Conservation (phyloP, 805 yeast genomes). For the Suhomyces faveliae region DNA sequence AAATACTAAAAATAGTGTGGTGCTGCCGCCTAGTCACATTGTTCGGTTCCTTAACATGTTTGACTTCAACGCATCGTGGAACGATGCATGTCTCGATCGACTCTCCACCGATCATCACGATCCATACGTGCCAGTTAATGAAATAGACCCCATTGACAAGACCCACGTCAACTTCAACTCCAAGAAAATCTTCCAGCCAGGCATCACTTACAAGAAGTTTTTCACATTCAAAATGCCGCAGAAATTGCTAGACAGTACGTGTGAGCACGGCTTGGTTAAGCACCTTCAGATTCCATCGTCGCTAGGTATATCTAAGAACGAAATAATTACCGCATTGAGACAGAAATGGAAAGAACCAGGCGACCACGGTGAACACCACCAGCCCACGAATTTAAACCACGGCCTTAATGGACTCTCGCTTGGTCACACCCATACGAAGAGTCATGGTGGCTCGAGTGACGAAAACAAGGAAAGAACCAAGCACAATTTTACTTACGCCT, state of each 20-base stretch:
- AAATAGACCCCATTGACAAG: conserved; percentile 35
- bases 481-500: conserved; percentile 15
- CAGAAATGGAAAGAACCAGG: conserved; percentile 22
- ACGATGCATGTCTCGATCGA: conserved; percentile 32
- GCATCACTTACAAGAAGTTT: conserved; percentile 37
- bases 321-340: conserved; percentile 24
- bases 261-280: conserved; percentile 35
- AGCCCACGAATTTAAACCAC: not conserved
- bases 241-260: conserved; percentile 33
- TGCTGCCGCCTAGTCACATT: conserved; percentile 20
- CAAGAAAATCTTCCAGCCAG: conserved; percentile 28
- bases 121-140: conserved; percentile 24
- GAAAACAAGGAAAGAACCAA: conserved; percentile 6
- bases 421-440: too few relatives aligned
- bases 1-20: conserved; percentile 15
- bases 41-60: conserved; percentile 37
- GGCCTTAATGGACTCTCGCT: not conserved
- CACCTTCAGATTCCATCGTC: conserved; percentile 40
- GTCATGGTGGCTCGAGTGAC: not conserved
- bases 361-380: conserved; percentile 3
- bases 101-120: conserved; percentile 29
- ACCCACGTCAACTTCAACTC: conserved; percentile 24
- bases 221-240: conserved; percentile 41
- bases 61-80: conserved; percentile 44
- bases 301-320: conserved; percentile 32